Evolutionary conservation across 192 early-diverging fungal genomes (phyloP), one percentile per base, ranked within the genome.

Genomic region (Chytriomyces hyalinus): DNA sequence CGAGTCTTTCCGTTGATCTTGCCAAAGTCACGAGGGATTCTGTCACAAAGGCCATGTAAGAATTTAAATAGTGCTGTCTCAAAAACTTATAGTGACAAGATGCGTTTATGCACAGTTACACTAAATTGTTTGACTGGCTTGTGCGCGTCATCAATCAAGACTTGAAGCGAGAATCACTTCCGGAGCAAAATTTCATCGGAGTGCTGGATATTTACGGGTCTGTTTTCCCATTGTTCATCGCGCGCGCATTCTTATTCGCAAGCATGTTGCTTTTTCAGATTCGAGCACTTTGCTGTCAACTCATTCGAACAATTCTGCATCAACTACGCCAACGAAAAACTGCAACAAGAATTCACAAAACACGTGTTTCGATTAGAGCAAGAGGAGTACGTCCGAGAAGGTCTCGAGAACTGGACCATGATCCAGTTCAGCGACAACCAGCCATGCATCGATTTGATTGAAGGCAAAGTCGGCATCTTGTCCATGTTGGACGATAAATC

Each of bases 371-470:
- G 96, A 84, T 85, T 93, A 7, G 96, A 97, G 84, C 96, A 97
- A 85, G 95, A 97, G 79, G 95, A 96, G 75, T 97, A 97, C 71
- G 92, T 92, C 24, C 86, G 87, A 48, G 82, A 83, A 53, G 70
- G 70, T 10, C 84, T 83, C 45, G 36, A 36, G 36, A 82, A 43
- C 6, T 83, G 82, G 82, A 78, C 15, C 10, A 66, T 92, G 90
- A 97, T 97, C 74, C 87, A 93, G 66, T 97, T 94, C 82, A 96
- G 95, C 84, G 95, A 97, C 87, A 97, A 97, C 84, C 94, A 95
- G 83, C 84, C 95, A 44, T 94, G 97, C 67, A 95, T 94, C 81
- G 96, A 97, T 59, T 85, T 97, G 44, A 97, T 97, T 69, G 95
- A 83, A 75, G 44, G 92, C 80, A 91, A 91, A 70, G 67, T 45